These are phyloP conservation scores for Cerioporus squamosus DNA, from an alignment of 1,284 basidiomycete genomes.

Conservation along the genomic window DNA sequence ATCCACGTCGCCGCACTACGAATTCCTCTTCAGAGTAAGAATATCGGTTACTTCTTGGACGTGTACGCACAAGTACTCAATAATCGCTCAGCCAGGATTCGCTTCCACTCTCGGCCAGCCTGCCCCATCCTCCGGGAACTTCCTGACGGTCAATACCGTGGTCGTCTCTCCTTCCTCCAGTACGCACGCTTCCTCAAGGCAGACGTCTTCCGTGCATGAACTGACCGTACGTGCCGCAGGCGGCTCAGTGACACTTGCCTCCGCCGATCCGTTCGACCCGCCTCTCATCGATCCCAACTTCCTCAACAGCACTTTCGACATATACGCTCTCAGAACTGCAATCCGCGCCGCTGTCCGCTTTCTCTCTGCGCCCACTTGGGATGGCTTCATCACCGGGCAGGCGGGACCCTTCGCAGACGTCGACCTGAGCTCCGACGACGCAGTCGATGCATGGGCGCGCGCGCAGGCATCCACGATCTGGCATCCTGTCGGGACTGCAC, in stretches of 20 bases:
- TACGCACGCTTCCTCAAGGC: conserved; percentile 22
- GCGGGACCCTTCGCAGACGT: conserved; percentile 14
- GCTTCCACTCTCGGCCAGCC: conserved; percentile 7
- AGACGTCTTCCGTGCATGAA: not conserved
- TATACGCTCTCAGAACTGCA: conserved; percentile 15
- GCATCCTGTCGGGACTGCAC: conserved; percentile 31
- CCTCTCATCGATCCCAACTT: conserved; percentile 29
- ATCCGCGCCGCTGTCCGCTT: conserved; percentile 16
- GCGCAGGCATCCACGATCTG: conserved; percentile 17
- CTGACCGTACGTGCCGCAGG: no score
- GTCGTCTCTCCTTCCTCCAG: conserved; percentile 41
- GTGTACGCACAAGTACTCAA: not conserved
- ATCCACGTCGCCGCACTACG: conserved; percentile 19
- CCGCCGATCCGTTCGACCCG: conserved; percentile 25
- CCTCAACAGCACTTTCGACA: conserved; percentile 23
- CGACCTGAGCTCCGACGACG: conserved; percentile 16
- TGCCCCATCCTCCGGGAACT: conserved; percentile 34
- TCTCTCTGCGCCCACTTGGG: conserved; percentile 20
- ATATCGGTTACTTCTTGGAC: not conserved
- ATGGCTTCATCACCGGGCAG: conserved; percentile 19
- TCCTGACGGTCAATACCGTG: conserved; percentile 31
- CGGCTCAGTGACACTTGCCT: conserved; percentile 30
- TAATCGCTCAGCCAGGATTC: conserved; percentile 10
- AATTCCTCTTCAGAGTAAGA: conserved; percentile 22
- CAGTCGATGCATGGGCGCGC: conserved; percentile 22